phyloP scores from a whole-genome alignment of 441 rosid genomes.

The Gossypium aridum region DNA sequence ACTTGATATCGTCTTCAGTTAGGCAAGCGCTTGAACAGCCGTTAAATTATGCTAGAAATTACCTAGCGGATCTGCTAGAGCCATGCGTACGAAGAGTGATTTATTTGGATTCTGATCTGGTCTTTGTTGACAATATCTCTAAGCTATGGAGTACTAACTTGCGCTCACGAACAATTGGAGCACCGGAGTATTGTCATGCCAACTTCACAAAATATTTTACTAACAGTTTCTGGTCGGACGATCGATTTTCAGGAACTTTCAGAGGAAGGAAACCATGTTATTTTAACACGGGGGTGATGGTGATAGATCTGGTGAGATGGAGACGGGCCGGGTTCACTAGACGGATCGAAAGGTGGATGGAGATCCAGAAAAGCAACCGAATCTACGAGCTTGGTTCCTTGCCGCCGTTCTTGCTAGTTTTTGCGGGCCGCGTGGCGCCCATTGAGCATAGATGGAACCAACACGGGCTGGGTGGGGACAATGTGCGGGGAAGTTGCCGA shows the following conservation, averaged over 20 bases:
- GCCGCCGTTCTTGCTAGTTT: constrained; percentile 63
- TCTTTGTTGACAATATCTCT: constrained; percentile 57
- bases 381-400: constrained; percentile 70
- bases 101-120: constrained; percentile 64
- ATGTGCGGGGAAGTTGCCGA: constrained; percentile 66
- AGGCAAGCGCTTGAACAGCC: constrained; percentile 81
- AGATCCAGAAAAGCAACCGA: constrained; percentile 58
- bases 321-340: constrained; percentile 54
- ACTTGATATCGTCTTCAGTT: constrained; percentile 58
- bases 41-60: constrained; percentile 72
- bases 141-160: constrained; percentile 50
- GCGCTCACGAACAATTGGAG: constrained; percentile 58
- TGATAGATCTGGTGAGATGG: constrained; percentile 68
- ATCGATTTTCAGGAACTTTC: constrained; percentile 33
- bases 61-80: constrained; percentile 67
- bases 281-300: constrained; percentile 77
- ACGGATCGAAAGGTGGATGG: constrained; percentile 74
- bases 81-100: constrained; percentile 60
- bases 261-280: constrained; percentile 51
- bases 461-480: constrained; percentile 72
- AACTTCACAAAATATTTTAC: constrained; percentile 71
- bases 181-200: constrained; percentile 75
- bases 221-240: constrained; percentile 41
- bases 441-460: constrained; percentile 80
- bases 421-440: constrained; percentile 69